These are phyloP conservation scores for Eremochloa ophiuroides DNA, from an alignment of 176 grass and related monocot species.

Conservation along the genomic window DNA sequence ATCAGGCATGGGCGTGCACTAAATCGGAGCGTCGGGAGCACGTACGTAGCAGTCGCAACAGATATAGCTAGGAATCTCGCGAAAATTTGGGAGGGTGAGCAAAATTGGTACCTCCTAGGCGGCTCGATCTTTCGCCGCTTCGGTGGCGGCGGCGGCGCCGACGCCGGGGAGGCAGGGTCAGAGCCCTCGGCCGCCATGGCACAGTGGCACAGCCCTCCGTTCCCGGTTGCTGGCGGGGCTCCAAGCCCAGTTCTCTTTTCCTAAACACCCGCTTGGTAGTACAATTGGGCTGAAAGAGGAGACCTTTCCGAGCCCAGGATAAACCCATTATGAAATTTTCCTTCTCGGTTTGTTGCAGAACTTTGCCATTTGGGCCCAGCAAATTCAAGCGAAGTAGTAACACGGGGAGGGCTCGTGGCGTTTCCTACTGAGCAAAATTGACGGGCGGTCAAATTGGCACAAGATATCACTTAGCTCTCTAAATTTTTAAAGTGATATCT, in stretches of 20 bases:
- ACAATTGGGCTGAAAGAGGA: not conserved
- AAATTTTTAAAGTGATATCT: no score
- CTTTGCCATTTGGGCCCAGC: not conserved
- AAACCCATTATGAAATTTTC: no score
- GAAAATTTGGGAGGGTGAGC: not conserved
- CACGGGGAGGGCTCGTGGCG: not conserved
- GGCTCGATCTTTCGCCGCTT: constrained; percentile 51
- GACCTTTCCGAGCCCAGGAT: not conserved
- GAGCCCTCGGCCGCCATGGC: constrained; percentile 22
- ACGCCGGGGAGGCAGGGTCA: constrained; percentile 13
- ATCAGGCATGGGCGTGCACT: constrained; percentile 16
- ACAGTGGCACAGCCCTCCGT: not conserved
- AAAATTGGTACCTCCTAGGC: not conserved
- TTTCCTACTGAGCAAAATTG: no score
- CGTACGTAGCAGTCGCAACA: not conserved
- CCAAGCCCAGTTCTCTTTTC: not conserved
- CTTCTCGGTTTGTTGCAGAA: not conserved
- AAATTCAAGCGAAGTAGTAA: not conserved
- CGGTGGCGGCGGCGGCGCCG: constrained; percentile 14
- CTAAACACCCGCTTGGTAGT: not conserved
- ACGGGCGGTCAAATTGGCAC: no score
- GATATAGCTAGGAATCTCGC: not conserved
- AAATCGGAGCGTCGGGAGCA: constrained; percentile 2
- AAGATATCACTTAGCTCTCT: no score
- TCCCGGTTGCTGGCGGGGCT: not conserved